Conservation (phyloP, 768 basidiomycete genomes). For the Hygrophorus pudorinus region DNA sequence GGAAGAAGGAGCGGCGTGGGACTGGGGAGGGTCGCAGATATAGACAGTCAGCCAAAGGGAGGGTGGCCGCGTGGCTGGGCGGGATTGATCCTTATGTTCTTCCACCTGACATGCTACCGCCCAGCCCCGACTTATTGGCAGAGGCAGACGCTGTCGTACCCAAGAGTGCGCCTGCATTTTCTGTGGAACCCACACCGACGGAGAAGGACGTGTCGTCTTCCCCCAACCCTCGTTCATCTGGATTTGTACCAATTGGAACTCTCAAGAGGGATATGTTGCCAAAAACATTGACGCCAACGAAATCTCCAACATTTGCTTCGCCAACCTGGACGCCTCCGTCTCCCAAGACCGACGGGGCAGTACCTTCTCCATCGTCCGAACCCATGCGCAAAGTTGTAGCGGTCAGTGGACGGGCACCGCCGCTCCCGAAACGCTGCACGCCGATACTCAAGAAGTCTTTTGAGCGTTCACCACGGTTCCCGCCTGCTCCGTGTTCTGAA, state of each 20-base stretch:
- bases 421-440: not conserved
- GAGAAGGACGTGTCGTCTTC: slow-evolving; percentile 21
- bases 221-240: slow-evolving; percentile 69
- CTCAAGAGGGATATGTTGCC: slow-evolving; percentile 33
- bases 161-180: not conserved
- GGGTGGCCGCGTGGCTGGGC: slow-evolving; percentile 74
- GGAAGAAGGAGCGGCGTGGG: slow-evolving; percentile 17
- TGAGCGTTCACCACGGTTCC: slow-evolving; percentile 13
- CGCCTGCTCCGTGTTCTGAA: slow-evolving; percentile 34
- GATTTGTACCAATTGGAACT: slow-evolving; percentile 58
- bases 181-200: slow-evolving; percentile 1
- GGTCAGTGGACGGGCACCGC: not conserved
- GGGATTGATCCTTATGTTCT: slow-evolving; percentile 49
- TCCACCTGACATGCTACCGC: slow-evolving; percentile 33
- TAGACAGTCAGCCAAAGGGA: slow-evolving; percentile 43
- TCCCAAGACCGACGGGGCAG: slow-evolving; percentile 25
- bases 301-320: slow-evolving; percentile 4
- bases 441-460: too few relatives aligned
- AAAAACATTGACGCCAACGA: slow-evolving; percentile 3
- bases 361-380: slow-evolving; percentile 26
- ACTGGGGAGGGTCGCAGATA: slow-evolving; percentile 12
- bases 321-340: slow-evolving; percentile 18
- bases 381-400: not conserved
- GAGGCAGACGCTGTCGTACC: slow-evolving; percentile 1
- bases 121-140: slow-evolving; percentile 20